phyloP scores from a whole-genome alignment of 148 eudicot genomes.

The Silene uniflora region DNA sequence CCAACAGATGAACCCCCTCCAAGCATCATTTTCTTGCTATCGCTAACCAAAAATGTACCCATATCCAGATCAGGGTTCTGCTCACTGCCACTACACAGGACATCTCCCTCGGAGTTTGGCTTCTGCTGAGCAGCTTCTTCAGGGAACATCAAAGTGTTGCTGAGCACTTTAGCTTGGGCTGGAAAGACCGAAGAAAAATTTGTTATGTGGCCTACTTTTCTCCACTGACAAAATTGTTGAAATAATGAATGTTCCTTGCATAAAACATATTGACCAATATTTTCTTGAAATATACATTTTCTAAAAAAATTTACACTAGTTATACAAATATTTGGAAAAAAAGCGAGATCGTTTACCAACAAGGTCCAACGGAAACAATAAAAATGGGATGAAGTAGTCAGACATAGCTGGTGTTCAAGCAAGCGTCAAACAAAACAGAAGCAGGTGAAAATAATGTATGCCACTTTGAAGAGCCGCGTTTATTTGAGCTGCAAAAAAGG shows the following conservation, averaged over 20 bases:
- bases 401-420: neutral
- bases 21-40: too few relatives aligned
- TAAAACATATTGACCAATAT: too few relatives aligned
- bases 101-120: neutral
- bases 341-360: too few relatives aligned
- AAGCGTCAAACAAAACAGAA: neutral
- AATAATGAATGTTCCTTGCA: too few relatives aligned
- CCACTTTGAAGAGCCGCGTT: neutral
- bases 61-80: neutral
- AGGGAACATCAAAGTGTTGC: neutral
- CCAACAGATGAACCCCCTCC: neutral
- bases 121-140: neutral
- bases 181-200: neutral
- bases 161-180: neutral
- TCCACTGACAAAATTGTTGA: too few relatives aligned
- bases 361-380: too few relatives aligned
- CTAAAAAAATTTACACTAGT: too few relatives aligned
- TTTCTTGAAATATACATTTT: too few relatives aligned
- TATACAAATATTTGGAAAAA: too few relatives aligned
- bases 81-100: neutral
- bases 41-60: neutral
- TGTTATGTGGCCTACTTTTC: neutral
- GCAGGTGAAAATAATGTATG: neutral
- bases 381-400: neutral
- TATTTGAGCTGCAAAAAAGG: neutral